phyloP scores from a whole-genome alignment of 148 eudicot genomes.

The Rhododendron vialii region DNA sequence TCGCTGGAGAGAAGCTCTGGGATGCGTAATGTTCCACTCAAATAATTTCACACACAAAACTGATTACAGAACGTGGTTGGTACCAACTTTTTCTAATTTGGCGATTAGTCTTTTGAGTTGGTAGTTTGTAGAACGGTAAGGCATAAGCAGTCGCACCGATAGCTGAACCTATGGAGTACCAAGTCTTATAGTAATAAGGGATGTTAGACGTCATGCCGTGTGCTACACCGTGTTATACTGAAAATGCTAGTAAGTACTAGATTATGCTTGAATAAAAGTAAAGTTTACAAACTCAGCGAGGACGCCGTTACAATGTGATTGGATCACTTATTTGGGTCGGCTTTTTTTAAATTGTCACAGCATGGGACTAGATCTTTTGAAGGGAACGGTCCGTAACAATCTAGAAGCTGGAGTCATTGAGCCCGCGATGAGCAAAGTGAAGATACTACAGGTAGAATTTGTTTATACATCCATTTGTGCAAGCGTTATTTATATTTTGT shows the following conservation, averaged over 20 bases:
- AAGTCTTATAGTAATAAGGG: background rate
- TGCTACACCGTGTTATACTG: background rate
- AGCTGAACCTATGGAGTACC: background rate
- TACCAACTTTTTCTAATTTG: background rate
- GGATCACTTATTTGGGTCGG: background rate
- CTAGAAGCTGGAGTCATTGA: slow-evolving; percentile 96
- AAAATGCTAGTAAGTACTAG: background rate
- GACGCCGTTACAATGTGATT: background rate
- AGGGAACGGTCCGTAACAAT: slow-evolving; percentile 84
- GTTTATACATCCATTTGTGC: background rate
- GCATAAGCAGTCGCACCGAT: background rate
- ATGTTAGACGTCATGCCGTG: background rate
- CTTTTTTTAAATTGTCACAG: slow-evolving; percentile 29
- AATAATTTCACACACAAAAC: background rate
- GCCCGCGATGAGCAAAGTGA: slow-evolving; percentile 99
- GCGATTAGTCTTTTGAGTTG: background rate
- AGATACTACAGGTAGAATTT: slow-evolving; percentile 77
- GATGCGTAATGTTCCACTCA: background rate
- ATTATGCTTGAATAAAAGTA: background rate
- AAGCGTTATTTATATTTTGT: background rate
- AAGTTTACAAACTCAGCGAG: background rate
- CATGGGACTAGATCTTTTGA: slow-evolving; percentile 88
- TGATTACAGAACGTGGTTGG: background rate
- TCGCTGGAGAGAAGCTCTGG: background rate
- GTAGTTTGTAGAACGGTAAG: background rate